Evolutionary conservation across 2,329 filamentous ascomycete species (phyloP), one percentile per base, ranked within the genome.

Genomic region (Orbilia blumenaviensis): DNA sequence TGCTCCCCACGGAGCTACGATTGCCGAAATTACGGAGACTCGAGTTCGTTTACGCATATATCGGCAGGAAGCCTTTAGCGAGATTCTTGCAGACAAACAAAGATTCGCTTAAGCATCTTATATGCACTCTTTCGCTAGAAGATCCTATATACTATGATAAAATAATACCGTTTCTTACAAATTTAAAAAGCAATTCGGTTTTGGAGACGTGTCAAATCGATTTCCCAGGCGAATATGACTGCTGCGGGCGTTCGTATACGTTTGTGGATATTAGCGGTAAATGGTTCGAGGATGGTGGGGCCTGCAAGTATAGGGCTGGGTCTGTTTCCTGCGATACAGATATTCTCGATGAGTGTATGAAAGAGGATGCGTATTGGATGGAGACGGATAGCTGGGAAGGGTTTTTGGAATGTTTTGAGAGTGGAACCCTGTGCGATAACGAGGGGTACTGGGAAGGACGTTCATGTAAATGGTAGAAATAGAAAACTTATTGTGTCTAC

Each of bases 371-470:
- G 36, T 41, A 25, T 0, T 38, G 32, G 16, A n/a, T 36, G 2
- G 36, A n/a, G 2, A 10, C 48, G 62, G 25, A 21, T 18, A 60
- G 67, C 16, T 41, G 2, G 32, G 50, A 27, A 38, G 7, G 60
- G 29, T 58, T 48, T 3, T 72, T 46, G 67, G 67, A 72, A 21
- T 58, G 62, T 16, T 72, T 72, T 42, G 41, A 34, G 8, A 52
- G 14, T 9, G 44, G 18, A 1, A 63, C 63, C 12, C n/a, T n/a
- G n/a, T n/a, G n/a, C n/a, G n/a, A n/a, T n/a, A n/a, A n/a, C n/a
- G n/a, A n/a, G n/a, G n/a, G n/a, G n/a, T n/a, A n/a, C n/a, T n/a
- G n/a, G n/a, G n/a, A n/a, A n/a, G n/a, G n/a, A n/a, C n/a, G n/a
- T n/a, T n/a, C n/a, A n/a, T n/a, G n/a, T n/a, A n/a, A n/a, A n/a